Evolutionary conservation across 768 basidiomycete genomes (phyloP).

Genomic region (Rhizopogon salebrosus): DNA sequence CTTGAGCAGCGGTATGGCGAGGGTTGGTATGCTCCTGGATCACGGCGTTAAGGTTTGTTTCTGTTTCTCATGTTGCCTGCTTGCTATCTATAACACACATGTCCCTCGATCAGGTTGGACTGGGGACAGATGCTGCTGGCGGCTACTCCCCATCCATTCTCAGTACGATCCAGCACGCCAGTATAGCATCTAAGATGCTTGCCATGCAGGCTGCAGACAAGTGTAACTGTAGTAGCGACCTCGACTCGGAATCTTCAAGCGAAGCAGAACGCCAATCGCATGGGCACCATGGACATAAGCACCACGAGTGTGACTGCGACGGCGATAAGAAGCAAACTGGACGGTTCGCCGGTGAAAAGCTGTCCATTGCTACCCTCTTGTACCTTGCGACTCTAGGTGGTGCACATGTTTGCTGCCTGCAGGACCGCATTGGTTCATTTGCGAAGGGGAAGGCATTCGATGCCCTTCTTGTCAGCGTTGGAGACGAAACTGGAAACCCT

Average conservation of each 20-base stretch:
- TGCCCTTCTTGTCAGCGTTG: conserved; percentile 69
- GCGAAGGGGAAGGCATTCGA: conserved; percentile 83
- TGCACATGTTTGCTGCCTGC: conserved; percentile 73
- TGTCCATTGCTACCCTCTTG: conserved; percentile 71
- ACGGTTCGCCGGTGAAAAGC: conserved; percentile 51
- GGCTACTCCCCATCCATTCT: conserved; percentile 83
- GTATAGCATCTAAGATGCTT: conserved; percentile 76
- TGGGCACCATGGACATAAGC: not conserved
- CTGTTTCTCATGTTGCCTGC: not conserved
- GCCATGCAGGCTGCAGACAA: conserved; percentile 37
- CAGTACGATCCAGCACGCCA: conserved; percentile 64
- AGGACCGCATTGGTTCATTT: conserved; percentile 70
- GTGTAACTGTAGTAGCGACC: not conserved
- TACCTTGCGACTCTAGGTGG: conserved; percentile 93
- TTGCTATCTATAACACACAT: conserved; percentile 8
- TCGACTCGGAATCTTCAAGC: not conserved
- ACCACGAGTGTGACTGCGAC: conserved; percentile 2
- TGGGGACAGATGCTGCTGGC: conserved; percentile 93
- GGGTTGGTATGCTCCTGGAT: conserved; percentile 76
- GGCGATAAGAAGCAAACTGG: not conserved
- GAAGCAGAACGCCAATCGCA: not conserved
- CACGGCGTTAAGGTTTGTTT: conserved; percentile 72
- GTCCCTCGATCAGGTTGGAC: conserved; percentile 59
- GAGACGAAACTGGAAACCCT: conserved; percentile 47
- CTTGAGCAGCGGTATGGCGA: conserved; percentile 79